Base-by-base conservation (phyloP, 257 asterid genomes). In the Euphrasia confusa region DNA sequence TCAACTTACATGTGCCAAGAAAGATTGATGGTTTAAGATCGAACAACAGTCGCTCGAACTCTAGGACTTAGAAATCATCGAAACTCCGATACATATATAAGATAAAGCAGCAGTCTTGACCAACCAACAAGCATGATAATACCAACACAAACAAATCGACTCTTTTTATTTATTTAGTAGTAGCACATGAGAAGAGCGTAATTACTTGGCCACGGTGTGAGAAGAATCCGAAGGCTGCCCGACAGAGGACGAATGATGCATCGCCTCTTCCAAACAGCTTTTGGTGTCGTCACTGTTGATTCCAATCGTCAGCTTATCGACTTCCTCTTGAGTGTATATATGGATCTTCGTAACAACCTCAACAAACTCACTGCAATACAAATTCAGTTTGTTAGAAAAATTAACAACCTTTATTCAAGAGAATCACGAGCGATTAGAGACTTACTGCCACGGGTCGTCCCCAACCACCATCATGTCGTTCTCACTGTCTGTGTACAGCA, bases 391-490 rank as follows among this genome's bases (percentile, higher is more conserved):
- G 54, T n/a, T 58, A 64, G 5, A 66, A 5, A 21, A 21, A 21
- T 21, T 21, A 21, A 24, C 35, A 12, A 54, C 28, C 28, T 28
- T 24, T 24, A 26, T 24, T 26, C 28, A 47, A 28, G 13, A 28
- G 35, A 12, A 39, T 47, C 47, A 47, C 55, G 35, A 49, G 30
- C 49, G 53, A 61, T 0, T 54, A 59, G 72, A 65, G 57, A 82
- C 98, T 82, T 84, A 91, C 98, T 76, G 86, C 98, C 98, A 91
- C 6, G 98, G 98, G 76, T 91, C 98, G 47, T 91, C 98, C 11
- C 98, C 98, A 13, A 85, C 98, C 15, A 91, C 96, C 98, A 91
- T 88, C 96, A 85, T 85, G 77, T 91, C 98, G 58, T 84, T 91
- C 71, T 91, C 98, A 61, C 96, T 85, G 75, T 91, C 99, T 0